Evolutionary conservation across 306 rosid species (phyloP).

Genomic region (Glycine latifolia): DNA sequence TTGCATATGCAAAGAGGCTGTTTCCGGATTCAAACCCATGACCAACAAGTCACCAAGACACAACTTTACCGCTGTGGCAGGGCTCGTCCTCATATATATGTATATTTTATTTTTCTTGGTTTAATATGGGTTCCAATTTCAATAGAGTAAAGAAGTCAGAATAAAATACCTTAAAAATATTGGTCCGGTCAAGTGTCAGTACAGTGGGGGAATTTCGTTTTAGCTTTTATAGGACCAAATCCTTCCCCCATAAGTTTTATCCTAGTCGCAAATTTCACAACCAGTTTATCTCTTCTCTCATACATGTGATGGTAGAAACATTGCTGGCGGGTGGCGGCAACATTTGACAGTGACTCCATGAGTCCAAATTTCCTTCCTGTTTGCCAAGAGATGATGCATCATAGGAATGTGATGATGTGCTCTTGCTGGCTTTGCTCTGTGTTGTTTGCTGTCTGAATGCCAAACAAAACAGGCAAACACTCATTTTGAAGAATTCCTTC

Average conservation of each 20-base stretch:
- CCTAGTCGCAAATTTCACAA: not conserved
- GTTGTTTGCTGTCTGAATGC: not conserved
- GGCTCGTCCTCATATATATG: too few species aligned
- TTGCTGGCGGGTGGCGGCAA: not conserved
- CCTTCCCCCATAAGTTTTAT: not conserved
- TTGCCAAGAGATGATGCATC: not conserved
- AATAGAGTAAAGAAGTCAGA: conserved; percentile 24
- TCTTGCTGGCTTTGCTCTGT: not conserved
- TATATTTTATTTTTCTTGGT: not conserved
- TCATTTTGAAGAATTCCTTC: not conserved
- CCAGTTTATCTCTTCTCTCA: not conserved
- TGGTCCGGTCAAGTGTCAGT: conserved; percentile 1
- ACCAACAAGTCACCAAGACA: too few species aligned
- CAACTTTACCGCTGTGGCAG: too few species aligned
- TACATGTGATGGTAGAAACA: not conserved
- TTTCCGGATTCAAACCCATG: too few species aligned
- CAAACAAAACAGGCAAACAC: not conserved
- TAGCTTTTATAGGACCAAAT: conserved; percentile 11
- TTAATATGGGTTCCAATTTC: conserved; percentile 15
- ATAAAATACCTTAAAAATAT: conserved; percentile 17
- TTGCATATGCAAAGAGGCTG: too few species aligned
- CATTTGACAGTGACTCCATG: not conserved
- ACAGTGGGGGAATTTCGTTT: not conserved
- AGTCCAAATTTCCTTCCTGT: not conserved
- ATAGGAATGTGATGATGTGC: not conserved